A percentile compares a stretch with the other conserved stretches of the same genome.
These are phyloP conservation scores for Mortierella hygrophila DNA, from an alignment of 192 early-diverging fungal genomes.

Conservation along the genomic window DNA sequence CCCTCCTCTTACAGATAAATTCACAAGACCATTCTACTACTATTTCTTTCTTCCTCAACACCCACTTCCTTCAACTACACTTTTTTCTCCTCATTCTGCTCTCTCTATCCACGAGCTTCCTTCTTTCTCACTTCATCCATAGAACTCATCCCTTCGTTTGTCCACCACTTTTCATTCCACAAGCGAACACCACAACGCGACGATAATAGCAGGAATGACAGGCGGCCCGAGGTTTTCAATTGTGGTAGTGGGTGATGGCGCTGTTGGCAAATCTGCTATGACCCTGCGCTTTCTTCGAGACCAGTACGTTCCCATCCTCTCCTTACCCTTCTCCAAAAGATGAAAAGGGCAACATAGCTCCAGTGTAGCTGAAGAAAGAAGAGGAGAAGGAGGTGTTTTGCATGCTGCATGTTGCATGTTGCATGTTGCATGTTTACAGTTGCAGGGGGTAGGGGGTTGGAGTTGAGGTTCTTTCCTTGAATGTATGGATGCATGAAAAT, in stretches of 20 bases:
- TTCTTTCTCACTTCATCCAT: neutral
- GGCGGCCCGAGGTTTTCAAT: constrained; percentile 25
- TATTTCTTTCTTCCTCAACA: neutral
- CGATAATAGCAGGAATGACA: neutral
- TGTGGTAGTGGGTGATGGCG: constrained; percentile 46
- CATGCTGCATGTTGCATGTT: constrained; percentile 4
- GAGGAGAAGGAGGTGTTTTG: neutral
- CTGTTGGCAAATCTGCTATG: constrained; percentile 81
- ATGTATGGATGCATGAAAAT: neutral
- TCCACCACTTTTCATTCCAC: too few relatives aligned
- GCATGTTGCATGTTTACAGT: neutral
- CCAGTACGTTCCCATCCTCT: constrained; percentile 58
- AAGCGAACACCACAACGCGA: neutral
- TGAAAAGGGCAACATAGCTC: too few relatives aligned
- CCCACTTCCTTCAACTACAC: neutral
- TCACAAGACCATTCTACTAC: too few relatives aligned
- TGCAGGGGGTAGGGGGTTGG: neutral
- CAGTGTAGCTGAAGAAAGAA: neutral
- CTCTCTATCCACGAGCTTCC: neutral
- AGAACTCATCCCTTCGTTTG: too few relatives aligned
- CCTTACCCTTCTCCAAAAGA: too few relatives aligned
- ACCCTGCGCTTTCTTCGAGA: constrained; percentile 87
- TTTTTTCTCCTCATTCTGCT: neutral
- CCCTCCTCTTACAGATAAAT: too few relatives aligned
- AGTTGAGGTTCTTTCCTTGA: neutral